Conservation (phyloP, 1,139 yeast species). For the Scheffersomyces segobiensis region DNA sequence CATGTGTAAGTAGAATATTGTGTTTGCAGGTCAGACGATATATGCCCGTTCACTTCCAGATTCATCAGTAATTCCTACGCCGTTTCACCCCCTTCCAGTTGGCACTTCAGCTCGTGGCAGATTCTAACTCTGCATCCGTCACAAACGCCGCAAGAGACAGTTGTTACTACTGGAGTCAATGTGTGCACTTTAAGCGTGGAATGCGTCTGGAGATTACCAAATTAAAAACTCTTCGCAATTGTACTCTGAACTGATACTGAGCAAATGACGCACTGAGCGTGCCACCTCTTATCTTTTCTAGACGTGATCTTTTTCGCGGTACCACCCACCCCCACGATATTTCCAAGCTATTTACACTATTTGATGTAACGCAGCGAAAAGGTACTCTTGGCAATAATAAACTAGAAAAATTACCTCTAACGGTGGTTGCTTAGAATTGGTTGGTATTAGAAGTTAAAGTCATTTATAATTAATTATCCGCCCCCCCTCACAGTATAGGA, state of each 20-base stretch:
- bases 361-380: not conserved
- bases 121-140: not conserved
- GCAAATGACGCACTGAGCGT: not conserved
- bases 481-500: not conserved
- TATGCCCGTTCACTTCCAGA: not conserved
- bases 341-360: not conserved
- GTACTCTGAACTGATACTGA: not conserved
- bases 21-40: not conserved
- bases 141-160: not conserved
- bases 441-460: not conserved
- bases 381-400: not conserved
- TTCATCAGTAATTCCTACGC: not conserved
- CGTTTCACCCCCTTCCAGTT: not conserved
- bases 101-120: not conserved
- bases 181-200: not conserved
- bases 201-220: not conserved
- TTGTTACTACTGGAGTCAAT: not conserved
- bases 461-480: not conserved
- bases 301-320: not conserved
- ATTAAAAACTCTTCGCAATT: not conserved
- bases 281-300: not conserved
- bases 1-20: not conserved
- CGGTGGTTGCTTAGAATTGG: not conserved
- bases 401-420: not conserved
- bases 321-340: not conserved